Conservation (phyloP, 1,139 yeast species). For the Suhomyces wounanorum region DNA sequence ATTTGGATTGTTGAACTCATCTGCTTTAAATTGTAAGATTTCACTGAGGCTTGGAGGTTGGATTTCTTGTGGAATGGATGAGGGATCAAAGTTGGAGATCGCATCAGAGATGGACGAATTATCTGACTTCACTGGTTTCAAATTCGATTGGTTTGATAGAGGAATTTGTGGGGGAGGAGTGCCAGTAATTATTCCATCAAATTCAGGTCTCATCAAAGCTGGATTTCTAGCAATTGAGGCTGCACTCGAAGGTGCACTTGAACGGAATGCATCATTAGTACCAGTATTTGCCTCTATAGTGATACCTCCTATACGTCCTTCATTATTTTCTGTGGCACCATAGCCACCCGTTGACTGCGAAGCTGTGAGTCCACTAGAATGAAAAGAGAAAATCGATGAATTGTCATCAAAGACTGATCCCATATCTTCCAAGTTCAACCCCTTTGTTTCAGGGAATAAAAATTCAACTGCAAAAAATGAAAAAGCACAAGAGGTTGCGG, state of each 20-base stretch:
- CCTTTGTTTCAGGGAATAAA: constrained; percentile 87
- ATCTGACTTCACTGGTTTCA: constrained; percentile 30
- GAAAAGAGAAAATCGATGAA: constrained; percentile 48
- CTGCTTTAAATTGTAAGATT: constrained; percentile 31
- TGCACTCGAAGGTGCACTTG: constrained; percentile 26
- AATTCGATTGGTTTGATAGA: constrained; percentile 9
- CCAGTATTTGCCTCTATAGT: constrained; percentile 17
- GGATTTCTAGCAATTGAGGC: constrained; percentile 47
- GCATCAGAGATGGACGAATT: constrained; percentile 12
- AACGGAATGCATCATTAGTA: constrained; percentile 25
- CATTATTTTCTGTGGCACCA: constrained; percentile 22
- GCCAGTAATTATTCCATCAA: constrained; percentile 38
- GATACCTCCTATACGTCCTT: constrained; percentile 22
- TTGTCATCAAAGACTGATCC: constrained; percentile 42
- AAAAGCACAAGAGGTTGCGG: constrained; percentile 72
- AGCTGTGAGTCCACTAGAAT: constrained; percentile 29
- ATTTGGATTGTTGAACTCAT: constrained; percentile 9
- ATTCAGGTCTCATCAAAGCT: constrained; percentile 32
- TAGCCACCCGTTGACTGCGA: constrained; percentile 13
- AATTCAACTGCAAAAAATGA: constrained; percentile 68
- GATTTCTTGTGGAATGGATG: constrained; percentile 35
- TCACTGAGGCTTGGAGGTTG: constrained; percentile 43
- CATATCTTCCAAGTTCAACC: constrained; percentile 86
- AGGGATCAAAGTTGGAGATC: constrained; percentile 16
- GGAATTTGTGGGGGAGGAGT: constrained; percentile 24